Evolutionary conservation across 768 basidiomycete species (phyloP), one percentile per base, ranked within the genome.

Genomic region (Trametes sanguinea): DNA sequence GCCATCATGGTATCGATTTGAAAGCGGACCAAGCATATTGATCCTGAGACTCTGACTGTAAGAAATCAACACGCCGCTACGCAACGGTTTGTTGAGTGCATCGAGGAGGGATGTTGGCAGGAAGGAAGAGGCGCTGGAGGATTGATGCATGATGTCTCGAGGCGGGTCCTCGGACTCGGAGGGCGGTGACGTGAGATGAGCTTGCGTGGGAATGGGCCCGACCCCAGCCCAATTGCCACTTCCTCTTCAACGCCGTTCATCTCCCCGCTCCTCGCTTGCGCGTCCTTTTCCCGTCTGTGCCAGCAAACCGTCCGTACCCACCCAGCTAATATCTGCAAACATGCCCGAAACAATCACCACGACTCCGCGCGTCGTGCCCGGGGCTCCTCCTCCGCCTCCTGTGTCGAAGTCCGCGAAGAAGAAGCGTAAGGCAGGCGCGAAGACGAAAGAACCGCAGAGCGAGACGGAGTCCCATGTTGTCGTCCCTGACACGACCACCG

Each of bases 301-400:
- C 42, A 35, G 51, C 57, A 10, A 30, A 30, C 32, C n/a, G 40
- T 27, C 7, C 37, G 27, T 6, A 16, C 22, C 5, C n/a, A n/a
- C n/a, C 1, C 55, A 51, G 3, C 27, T 13, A 46, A 29, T n/a
- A 7, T 27, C 32, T 58, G 44, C 22, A 43, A 61, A 44, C 61
- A 81, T 80, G 79, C 69, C 73, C 51, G 78, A 76, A 48, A 68
- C 73, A 11, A 45, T 61, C 27, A 47, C 68, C 6, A 61, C 65
- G 1, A 65, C 75, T 39, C 74, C 76, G 37, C 88, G 92, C 59
- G 70, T 89, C 64, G 81, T 94, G 60, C 92, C 92, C 29, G 92
- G 92, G 48, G 92, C 92, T 11, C 90, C 86, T 56, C 85, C 87
- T 0, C 84, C 86, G 45, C 67, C 80, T 4, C 76, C 85, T 0